Conservation (phyloP, 1,139 yeast species). For the Diutina rugosa region DNA sequence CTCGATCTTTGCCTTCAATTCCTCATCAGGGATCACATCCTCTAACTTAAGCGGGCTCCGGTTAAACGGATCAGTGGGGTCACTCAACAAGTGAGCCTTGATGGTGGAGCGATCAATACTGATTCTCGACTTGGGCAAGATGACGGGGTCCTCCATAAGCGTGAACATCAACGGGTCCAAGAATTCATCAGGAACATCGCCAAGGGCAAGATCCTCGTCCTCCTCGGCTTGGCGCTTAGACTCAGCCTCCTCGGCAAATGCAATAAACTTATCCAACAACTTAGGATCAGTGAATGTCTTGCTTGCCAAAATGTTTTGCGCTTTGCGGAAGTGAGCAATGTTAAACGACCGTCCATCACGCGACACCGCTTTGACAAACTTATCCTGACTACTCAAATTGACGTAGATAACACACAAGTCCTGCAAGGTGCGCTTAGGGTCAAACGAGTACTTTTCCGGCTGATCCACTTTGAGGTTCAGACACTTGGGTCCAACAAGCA, state of each 20-base stretch:
- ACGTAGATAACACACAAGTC: constrained; percentile 65
- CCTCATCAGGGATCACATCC: constrained; percentile 70
- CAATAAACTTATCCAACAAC: constrained; percentile 35
- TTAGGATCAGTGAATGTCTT: constrained; percentile 39
- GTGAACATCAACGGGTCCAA: constrained; percentile 95
- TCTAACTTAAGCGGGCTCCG: constrained; percentile 82
- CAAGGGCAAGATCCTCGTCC: constrained; percentile 76
- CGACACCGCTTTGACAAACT: constrained; percentile 71
- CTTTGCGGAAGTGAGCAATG: constrained; percentile 52
- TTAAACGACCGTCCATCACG: constrained; percentile 83
- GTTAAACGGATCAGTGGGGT: constrained; percentile 94
- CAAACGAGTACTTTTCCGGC: constrained; percentile 76
- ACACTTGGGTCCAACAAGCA: constrained; percentile 91
- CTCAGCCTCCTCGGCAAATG: constrained; percentile 56
- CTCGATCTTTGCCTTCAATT: constrained; percentile 47
- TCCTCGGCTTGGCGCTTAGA: constrained; percentile 48
- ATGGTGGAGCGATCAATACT: constrained; percentile 84
- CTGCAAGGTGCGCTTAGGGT: constrained; percentile 61
- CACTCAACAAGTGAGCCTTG: constrained; percentile 86
- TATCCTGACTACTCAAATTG: constrained; percentile 50
- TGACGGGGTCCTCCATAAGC: constrained; percentile 91
- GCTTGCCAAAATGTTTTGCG: constrained; percentile 50
- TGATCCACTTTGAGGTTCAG: constrained; percentile 73
- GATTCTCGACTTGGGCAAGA: constrained; percentile 72
- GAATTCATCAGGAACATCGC: constrained; percentile 93